Percentiles rank a stretch among this genome's conserved stretches.
phyloP scores from a whole-genome alignment of 495 filamentous ascomycete genomes.

The Hypoxylon trugodes region DNA sequence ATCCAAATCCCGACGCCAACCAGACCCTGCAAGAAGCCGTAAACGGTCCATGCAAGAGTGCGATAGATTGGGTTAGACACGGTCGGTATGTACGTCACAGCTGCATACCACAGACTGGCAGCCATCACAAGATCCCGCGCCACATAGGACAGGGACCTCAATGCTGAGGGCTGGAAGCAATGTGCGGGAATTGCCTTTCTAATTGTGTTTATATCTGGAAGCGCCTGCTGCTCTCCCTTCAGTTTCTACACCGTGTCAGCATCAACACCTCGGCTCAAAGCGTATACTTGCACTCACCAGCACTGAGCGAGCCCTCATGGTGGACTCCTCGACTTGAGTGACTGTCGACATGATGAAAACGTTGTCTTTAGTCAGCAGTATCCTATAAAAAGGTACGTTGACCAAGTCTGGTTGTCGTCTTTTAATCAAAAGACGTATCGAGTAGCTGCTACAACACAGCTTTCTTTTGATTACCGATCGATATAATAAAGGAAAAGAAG shows the following conservation, averaged over 20 bases:
- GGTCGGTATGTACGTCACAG: slow-evolving; percentile 61
- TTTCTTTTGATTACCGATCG: neutral
- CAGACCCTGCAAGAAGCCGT: slow-evolving; percentile 71
- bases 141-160: slow-evolving; percentile 66
- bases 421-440: neutral
- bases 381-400: neutral
- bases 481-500: neutral
- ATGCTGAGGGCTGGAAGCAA: slow-evolving; percentile 71
- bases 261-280: neutral
- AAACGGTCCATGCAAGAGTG: slow-evolving; percentile 61
- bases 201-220: slow-evolving; percentile 66
- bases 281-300: slow-evolving; percentile 21
- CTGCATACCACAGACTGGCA: slow-evolving; percentile 61
- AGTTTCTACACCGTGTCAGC: slow-evolving; percentile 24
- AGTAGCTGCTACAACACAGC: neutral
- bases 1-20: slow-evolving; percentile 77
- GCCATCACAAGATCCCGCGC: slow-evolving; percentile 65
- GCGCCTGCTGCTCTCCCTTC: slow-evolving; percentile 20
- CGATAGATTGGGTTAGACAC: slow-evolving; percentile 57
- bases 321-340: slow-evolving; percentile 30
- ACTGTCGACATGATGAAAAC: slow-evolving; percentile 33
- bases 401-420: neutral
- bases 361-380: neutral
- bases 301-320: slow-evolving; percentile 18
- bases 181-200: slow-evolving; percentile 72